Percentiles rank a stretch among this genome's conserved stretches.
These are phyloP conservation scores for Mallotus repandus DNA, from an alignment of 441 rosid genomes.

Conservation along the genomic window DNA sequence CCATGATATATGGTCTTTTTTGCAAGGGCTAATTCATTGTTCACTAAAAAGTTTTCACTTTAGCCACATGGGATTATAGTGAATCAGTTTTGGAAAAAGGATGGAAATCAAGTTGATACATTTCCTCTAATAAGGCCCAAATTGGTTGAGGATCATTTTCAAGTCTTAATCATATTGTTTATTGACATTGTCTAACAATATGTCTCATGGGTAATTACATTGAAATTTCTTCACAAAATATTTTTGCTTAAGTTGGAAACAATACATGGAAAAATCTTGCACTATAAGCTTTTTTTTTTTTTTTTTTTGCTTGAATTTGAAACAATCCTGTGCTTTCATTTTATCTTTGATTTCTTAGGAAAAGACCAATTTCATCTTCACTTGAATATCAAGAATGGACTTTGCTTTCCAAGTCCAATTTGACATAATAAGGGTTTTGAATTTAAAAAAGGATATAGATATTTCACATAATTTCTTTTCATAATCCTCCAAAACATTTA, in stretches of 20 bases:
- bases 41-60: neutral
- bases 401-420: neutral
- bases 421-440: neutral
- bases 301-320: neutral
- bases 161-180: conserved; percentile 20
- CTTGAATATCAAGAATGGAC: neutral
- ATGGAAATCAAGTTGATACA: conserved; percentile 6
- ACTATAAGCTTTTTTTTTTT: neutral
- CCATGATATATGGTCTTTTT: neutral
- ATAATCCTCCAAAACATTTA: too few relatives aligned
- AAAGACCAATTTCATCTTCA: neutral
- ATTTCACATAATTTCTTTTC: neutral
- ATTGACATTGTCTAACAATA: neutral
- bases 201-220: neutral
- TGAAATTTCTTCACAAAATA: neutral
- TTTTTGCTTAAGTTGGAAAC: neutral
- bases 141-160: conserved; percentile 6
- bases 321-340: conserved; percentile 5
- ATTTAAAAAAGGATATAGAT: neutral
- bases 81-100: neutral
- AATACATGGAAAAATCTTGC: neutral
- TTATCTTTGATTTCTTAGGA: conserved; percentile 6
- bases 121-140: neutral
- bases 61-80: conserved; percentile 7
- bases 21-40: neutral